Conservation (phyloP, 495 filamentous ascomycete species). For the Cudoniella acicularis region DNA sequence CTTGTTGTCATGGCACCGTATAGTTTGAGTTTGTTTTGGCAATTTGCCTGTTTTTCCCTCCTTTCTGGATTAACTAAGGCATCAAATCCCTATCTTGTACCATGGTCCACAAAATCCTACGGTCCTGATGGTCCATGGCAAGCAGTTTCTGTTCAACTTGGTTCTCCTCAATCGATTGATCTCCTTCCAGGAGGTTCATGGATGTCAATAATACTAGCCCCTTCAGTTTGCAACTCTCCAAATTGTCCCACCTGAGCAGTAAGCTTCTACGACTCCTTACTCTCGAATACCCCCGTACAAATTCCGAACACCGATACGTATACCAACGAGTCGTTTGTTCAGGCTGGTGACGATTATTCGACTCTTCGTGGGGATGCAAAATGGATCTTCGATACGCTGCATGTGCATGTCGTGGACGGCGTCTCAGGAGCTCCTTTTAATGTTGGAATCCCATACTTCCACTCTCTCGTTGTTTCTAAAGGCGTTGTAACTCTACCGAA, state of each 20-base stretch:
- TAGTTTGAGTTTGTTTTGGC: not conserved
- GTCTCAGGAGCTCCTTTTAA: not conserved
- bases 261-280: slow-evolving; percentile 9
- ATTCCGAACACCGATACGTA: slow-evolving; percentile 16
- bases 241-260: not conserved
- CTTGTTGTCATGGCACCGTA: not conserved
- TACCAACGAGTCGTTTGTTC: not conserved
- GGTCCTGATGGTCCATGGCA: slow-evolving; percentile 36
- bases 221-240: slow-evolving; percentile 1
- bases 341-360: not conserved
- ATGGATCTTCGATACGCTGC: slow-evolving; percentile 9
- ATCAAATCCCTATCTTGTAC: not conserved
- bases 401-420: not conserved
- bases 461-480: slow-evolving; percentile 13
- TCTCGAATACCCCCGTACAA: not conserved
- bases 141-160: slow-evolving; percentile 21
- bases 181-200: slow-evolving; percentile 16
- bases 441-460: not conserved
- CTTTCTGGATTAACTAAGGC: not conserved
- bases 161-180: slow-evolving; percentile 13
- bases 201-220: slow-evolving; percentile 4
- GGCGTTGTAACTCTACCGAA: slow-evolving; percentile 24
- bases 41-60: not conserved
- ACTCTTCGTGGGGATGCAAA: not conserved
- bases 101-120: slow-evolving; percentile 18